These are phyloP conservation scores for Talaromyces sp. DNA, from an alignment of 2,329 filamentous ascomycete genomes.

Conservation along the genomic window DNA sequence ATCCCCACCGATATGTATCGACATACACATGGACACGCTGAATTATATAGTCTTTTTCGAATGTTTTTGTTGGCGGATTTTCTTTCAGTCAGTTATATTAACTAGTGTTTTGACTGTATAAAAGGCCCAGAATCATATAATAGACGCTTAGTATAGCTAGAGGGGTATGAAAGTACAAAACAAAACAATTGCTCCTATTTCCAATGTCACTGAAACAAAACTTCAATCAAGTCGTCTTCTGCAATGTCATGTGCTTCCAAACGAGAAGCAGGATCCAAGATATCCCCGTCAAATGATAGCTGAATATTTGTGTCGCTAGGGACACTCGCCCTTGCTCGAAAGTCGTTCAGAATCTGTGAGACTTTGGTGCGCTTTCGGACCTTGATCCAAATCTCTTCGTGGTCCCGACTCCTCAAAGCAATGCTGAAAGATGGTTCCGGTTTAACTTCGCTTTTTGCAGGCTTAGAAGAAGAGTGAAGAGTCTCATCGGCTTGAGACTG, in stretches of 20 bases:
- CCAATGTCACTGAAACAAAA: constrained; percentile 54
- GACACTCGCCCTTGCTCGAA: constrained; percentile 53
- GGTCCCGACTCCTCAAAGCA: constrained; percentile 48
- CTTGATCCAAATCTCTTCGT: constrained; percentile 48
- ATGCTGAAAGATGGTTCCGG: constrained; percentile 38
- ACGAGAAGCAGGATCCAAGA: constrained; percentile 55
- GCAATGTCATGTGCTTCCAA: constrained; percentile 67
- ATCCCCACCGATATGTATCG: background rate
- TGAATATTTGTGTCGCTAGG: constrained; percentile 51
- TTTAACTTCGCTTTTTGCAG: constrained; percentile 13
- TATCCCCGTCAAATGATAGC: constrained; percentile 72
- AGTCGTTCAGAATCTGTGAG: constrained; percentile 58
- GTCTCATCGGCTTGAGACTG: constrained; percentile 21
- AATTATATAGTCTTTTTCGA: background rate
- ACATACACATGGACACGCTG: background rate
- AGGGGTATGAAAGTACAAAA: background rate
- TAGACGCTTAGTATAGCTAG: background rate
- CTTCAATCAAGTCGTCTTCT: constrained; percentile 72
- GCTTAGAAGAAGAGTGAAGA: constrained; percentile 13
- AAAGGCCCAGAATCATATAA: background rate
- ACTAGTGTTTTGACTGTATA: background rate
- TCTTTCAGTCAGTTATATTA: background rate
- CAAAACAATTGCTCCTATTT: background rate
- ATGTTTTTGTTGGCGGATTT: background rate
- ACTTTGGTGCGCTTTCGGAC: constrained; percentile 50